phyloP scores from a whole-genome alignment of 73 alveolate genomes.

The Breviolum minutum region DNA sequence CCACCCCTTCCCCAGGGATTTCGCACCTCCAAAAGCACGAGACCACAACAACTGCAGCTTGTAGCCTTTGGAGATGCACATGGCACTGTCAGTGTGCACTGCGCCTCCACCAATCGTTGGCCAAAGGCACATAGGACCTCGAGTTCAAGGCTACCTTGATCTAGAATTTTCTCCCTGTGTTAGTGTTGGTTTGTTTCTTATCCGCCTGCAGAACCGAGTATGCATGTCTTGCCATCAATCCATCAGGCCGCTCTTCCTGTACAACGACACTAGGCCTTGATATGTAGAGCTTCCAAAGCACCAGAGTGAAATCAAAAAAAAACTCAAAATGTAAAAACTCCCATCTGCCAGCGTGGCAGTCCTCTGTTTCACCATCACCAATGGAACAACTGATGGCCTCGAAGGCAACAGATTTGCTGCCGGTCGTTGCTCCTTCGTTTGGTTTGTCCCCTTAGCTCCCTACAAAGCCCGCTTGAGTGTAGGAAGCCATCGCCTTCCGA shows the following conservation, averaged over 20 bases:
- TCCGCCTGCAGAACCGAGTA: conserved; percentile 81
- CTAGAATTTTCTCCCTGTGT: neutral
- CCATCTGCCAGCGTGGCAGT: neutral
- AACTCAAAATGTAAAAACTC: neutral
- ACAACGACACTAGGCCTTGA: neutral
- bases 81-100: neutral
- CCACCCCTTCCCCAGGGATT: conserved; percentile 95
- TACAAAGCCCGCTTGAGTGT: conserved; percentile 44
- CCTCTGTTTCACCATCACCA: conserved; percentile 39
- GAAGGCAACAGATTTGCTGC: neutral
- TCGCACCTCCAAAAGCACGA: conserved; percentile 36
- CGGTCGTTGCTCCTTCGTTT: neutral
- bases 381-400: conserved; percentile 71
- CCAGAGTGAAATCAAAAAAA: neutral
- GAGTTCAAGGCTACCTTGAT: neutral
- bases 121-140: conserved; percentile 65
- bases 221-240: conserved; percentile 72
- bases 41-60: neutral
- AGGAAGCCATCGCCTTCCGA: conserved; percentile 52
- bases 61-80: neutral
- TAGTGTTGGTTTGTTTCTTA: neutral
- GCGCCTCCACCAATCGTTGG: conserved; percentile 32
- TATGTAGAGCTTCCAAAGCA: neutral
- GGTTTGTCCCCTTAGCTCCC: neutral
- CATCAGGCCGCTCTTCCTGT: conserved; percentile 88